Percentiles rank a stretch among this genome's conserved stretches.
phyloP scores from a whole-genome alignment of 352 stramenopile genomes.

The Blastocystis sp. region DNA sequence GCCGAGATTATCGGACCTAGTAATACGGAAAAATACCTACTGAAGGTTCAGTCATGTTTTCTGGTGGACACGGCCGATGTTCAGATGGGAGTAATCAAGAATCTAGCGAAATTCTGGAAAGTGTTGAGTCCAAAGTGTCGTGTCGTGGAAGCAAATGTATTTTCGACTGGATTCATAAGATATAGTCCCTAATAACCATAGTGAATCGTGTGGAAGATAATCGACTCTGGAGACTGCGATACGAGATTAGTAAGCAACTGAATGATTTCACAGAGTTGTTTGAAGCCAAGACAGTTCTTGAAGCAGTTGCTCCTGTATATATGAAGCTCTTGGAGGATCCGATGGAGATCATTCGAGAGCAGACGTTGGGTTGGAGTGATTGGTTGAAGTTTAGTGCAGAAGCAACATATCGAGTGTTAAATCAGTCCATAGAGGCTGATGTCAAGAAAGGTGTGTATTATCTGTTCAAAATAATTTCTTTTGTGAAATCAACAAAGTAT shows the following conservation, averaged over 20 bases:
- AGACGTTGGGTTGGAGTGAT: background rate
- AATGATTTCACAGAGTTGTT: background rate
- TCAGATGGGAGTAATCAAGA: conserved; percentile 16
- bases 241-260: conserved; percentile 34
- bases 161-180: background rate
- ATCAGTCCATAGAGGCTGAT: conserved; percentile 7
- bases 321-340: conserved; percentile 29
- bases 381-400: background rate
- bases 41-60: conserved; percentile 26
- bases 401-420: background rate
- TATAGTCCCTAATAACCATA: background rate
- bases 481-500: conserved; percentile 58
- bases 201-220: background rate
- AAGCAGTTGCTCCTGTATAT: background rate
- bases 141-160: background rate
- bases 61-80: conserved; percentile 15
- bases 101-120: conserved; percentile 35
- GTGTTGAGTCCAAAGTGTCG: background rate
- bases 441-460: background rate
- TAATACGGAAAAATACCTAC: conserved; percentile 17
- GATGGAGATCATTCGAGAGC: background rate
- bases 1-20: conserved; percentile 7
- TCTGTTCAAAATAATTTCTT: conserved; percentile 26
- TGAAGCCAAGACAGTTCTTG: background rate
- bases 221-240: background rate